Evolutionary conservation across 2,329 filamentous ascomycete genomes (phyloP).

Genomic region (Cercospora beticola): DNA sequence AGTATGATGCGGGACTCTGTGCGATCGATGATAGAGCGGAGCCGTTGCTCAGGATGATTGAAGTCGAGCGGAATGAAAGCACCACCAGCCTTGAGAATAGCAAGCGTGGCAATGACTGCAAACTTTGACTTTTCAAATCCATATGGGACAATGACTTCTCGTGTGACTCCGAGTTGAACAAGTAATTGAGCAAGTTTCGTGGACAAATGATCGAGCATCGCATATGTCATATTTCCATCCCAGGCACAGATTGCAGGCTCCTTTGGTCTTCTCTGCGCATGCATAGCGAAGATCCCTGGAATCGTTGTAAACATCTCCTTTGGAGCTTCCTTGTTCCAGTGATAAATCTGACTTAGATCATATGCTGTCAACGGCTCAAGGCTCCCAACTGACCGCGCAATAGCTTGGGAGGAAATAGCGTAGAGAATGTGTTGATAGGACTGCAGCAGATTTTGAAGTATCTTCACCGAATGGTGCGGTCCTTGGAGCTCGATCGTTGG

Average conservation of each 20-base stretch:
- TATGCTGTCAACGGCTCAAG: not conserved
- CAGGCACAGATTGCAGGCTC: not conserved
- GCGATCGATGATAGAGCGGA: not conserved
- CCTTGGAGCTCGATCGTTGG: not conserved
- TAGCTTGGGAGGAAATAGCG: not conserved
- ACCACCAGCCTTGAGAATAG: not conserved
- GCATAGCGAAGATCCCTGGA: not conserved
- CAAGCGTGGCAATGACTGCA: not conserved
- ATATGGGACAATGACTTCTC: not conserved
- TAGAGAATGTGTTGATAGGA: not conserved
- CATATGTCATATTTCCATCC: not conserved
- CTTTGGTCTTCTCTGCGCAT: not conserved
- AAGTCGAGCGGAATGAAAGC: not conserved
- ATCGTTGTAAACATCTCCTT: not conserved
- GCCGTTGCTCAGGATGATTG: not conserved
- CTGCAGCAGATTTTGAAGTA: not conserved
- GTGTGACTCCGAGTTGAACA: not conserved
- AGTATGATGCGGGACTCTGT: not conserved
- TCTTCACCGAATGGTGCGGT: not conserved
- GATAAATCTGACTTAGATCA: not conserved
- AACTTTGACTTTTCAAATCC: not conserved
- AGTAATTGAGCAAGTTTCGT: not conserved
- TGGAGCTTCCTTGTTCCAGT: not conserved
- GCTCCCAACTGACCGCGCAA: not conserved
- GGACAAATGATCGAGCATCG: not conserved